Conservation (phyloP, 2,329 filamentous ascomycete species). For the Grosmannia huntii region DNA sequence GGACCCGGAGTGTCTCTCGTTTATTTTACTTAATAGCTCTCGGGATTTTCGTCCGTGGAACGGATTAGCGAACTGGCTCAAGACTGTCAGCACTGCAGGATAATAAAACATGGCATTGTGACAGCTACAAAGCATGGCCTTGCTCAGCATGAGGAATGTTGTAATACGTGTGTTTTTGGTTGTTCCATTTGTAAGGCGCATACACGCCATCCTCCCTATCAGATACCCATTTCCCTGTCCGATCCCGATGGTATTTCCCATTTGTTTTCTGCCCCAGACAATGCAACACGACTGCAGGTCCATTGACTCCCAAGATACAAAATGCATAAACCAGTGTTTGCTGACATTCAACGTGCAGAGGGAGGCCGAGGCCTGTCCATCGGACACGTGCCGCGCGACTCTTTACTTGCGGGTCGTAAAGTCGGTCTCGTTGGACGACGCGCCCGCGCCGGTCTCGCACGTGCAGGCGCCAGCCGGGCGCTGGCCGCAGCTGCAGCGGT, state of each 20-base stretch:
- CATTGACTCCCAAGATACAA: neutral
- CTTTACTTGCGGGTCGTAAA: constrained; percentile 59
- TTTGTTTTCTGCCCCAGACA: neutral
- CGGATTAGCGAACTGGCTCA: neutral
- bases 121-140: too few species aligned
- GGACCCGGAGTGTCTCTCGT: neutral
- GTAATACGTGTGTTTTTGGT: neutral
- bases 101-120: neutral
- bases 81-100: neutral
- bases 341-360: too few species aligned
- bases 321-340: neutral
- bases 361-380: accelerated
- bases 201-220: neutral
- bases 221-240: neutral
- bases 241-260: neutral
- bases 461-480: constrained; percentile 71
- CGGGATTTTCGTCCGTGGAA: neutral
- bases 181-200: neutral
- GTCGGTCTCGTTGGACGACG: constrained; percentile 60
- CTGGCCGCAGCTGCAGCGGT: constrained; percentile 73
- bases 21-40: neutral
- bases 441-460: constrained; percentile 59
- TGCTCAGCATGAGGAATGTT: too few species aligned
- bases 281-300: neutral
- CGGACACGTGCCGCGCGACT: too few species aligned